Evolutionary conservation across 2,329 filamentous ascomycete species (phyloP).

Genomic region (Stagonosporopsis vannaccii): DNA sequence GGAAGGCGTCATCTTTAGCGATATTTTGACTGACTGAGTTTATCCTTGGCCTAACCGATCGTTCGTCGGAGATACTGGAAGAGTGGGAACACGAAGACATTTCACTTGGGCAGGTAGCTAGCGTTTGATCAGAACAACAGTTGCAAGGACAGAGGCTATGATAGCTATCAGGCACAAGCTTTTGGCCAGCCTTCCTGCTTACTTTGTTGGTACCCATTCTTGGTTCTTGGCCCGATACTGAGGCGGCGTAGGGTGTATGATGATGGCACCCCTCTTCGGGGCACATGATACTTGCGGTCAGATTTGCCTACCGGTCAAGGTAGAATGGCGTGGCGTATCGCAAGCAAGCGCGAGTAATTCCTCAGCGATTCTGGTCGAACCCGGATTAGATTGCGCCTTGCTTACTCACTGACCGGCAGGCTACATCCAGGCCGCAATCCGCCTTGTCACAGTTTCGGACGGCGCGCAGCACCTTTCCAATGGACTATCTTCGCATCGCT

Average conservation of each 20-base stretch:
- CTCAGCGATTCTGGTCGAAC: not conserved
- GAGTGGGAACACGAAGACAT: not conserved
- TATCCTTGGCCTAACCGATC: not conserved
- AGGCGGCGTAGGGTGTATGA: not conserved
- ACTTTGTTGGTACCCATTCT: too few relatives aligned
- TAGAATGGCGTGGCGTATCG: not conserved
- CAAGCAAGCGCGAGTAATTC: not conserved
- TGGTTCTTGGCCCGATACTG: too few relatives aligned
- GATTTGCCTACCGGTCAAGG: constrained; percentile 3
- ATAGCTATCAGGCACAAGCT: not conserved
- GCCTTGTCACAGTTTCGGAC: not conserved
- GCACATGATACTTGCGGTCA: constrained; percentile 1
- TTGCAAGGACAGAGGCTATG: not conserved
- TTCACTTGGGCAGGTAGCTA: not conserved
- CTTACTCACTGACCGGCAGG: constrained; percentile 2
- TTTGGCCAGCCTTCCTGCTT: constrained; percentile 1
- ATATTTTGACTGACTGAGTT: constrained; percentile 9
- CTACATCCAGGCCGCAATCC: not conserved
- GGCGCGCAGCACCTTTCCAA: not conserved
- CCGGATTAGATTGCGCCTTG: not conserved
- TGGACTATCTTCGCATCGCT: not conserved
- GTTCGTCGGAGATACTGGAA: not conserved
- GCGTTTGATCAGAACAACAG: not conserved
- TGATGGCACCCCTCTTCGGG: not conserved
- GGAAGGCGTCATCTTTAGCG: constrained; percentile 8